These are phyloP conservation scores for Kockovaella imperatae DNA, from an alignment of 768 basidiomycete species.

Conservation along the genomic window DNA sequence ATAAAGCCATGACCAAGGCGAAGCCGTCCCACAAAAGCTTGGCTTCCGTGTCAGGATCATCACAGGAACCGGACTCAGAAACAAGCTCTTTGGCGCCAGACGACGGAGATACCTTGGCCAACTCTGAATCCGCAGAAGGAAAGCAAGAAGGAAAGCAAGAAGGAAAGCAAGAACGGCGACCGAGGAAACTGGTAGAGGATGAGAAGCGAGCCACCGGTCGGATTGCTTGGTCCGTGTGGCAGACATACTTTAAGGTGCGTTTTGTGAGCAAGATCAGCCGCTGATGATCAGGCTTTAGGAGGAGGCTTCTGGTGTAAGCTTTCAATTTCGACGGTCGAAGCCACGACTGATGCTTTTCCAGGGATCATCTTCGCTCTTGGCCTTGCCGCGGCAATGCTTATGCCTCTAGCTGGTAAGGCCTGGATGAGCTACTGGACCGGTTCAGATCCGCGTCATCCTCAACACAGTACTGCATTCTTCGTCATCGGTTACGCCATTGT, in stretches of 20 bases:
- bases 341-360: too few relatives aligned
- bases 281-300: slow-evolving; percentile 21
- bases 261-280: background rate
- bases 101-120: slow-evolving; percentile 28
- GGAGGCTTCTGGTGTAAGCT: slow-evolving; percentile 34
- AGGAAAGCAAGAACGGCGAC: slow-evolving; percentile 50
- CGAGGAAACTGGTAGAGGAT: slow-evolving; percentile 75
- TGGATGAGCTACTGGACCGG: slow-evolving; percentile 60
- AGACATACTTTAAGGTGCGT: slow-evolving; percentile 52
- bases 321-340: background rate
- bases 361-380: slow-evolving; percentile 54
- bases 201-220: slow-evolving; percentile 63
- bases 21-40: slow-evolving; percentile 24
- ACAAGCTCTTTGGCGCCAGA: slow-evolving; percentile 48
- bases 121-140: too few relatives aligned
- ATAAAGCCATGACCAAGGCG: slow-evolving; percentile 6
- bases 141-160: slow-evolving; percentile 33
- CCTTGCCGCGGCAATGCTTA: slow-evolving; percentile 55
- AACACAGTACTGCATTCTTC: slow-evolving; percentile 53
- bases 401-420: slow-evolving; percentile 62
- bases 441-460: slow-evolving; percentile 37
- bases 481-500: slow-evolving; percentile 62
- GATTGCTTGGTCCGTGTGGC: slow-evolving; percentile 62
- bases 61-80: slow-evolving; percentile 44
- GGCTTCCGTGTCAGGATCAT: slow-evolving; percentile 11